Percentiles rank a stretch among this genome's conserved stretches.
phyloP scores from a whole-genome alignment of 2,329 filamentous ascomycete genomes.

The Alternaria consortialis region DNA sequence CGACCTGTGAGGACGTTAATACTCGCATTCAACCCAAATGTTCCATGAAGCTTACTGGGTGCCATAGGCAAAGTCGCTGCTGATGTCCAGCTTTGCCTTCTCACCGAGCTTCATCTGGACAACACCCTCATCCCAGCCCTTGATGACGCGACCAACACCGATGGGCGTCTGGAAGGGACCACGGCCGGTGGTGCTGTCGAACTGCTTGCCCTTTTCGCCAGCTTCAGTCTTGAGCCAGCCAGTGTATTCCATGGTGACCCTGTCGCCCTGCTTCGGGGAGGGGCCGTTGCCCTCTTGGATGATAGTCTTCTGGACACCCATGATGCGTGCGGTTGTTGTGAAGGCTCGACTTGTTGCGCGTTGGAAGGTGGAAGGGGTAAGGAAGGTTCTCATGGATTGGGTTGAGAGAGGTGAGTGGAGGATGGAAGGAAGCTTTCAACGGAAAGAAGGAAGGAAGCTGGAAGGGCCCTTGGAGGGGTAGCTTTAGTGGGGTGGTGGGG shows the following conservation, averaged over 20 bases:
- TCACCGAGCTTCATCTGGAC: constrained; percentile 87
- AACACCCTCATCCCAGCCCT: constrained; percentile 71
- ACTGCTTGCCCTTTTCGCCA: constrained; percentile 55
- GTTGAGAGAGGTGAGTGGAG: constrained; percentile 14
- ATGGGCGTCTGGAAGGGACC: constrained; percentile 79
- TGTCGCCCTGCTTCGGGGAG: constrained; percentile 39
- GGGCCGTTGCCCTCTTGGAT: constrained; percentile 41
- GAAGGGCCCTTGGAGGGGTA: constrained; percentile 14
- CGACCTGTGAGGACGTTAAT: constrained; percentile 61
- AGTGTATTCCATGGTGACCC: constrained; percentile 45
- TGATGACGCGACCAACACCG: constrained; percentile 84
- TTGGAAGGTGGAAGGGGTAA: constrained; percentile 15
- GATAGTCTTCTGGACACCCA: constrained; percentile 43
- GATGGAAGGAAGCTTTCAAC: constrained; percentile 6
- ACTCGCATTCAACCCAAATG: neutral
- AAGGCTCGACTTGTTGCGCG: constrained; percentile 22
- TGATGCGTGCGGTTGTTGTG: constrained; percentile 29
- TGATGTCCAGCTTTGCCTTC: constrained; percentile 84
- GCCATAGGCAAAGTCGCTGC: constrained; percentile 64
- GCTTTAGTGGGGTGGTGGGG: constrained; percentile 23
- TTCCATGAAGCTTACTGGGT: constrained; percentile 21
- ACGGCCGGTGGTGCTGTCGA: constrained; percentile 83
- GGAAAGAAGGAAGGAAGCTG: constrained; percentile 10
- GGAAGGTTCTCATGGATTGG: constrained; percentile 21
- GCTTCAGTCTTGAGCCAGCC: constrained; percentile 39